Evolutionary conservation across 2,329 filamentous ascomycete species (phyloP).

Genomic region (Colletotrichum sansevieriae): DNA sequence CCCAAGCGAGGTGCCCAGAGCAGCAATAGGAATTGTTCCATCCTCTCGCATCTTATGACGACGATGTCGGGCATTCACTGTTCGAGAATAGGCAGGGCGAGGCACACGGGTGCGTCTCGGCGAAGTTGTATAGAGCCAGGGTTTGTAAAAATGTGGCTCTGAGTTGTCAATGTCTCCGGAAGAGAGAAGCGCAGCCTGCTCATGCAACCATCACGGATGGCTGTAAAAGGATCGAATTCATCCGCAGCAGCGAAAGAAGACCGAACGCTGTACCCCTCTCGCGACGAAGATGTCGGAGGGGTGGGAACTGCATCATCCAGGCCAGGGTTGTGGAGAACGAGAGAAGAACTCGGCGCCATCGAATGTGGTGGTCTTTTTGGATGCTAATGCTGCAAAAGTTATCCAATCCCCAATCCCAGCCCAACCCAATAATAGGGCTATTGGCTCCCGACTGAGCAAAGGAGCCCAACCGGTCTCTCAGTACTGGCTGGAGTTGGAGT

Average conservation of each 20-base stretch:
- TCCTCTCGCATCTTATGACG: constrained; percentile 3
- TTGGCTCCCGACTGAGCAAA: constrained; percentile 36
- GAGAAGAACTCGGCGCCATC: constrained; percentile 24
- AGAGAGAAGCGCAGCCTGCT: constrained; percentile 33
- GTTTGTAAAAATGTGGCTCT: constrained; percentile 36
- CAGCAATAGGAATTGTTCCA: constrained; percentile 9
- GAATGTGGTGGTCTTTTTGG: constrained; percentile 13
- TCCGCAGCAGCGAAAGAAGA: constrained; percentile 22
- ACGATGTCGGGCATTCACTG: constrained; percentile 16
- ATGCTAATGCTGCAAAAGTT: constrained; percentile 11
- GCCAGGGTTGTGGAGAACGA: constrained; percentile 18
- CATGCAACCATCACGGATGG: constrained; percentile 43
- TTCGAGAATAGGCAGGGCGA: constrained; percentile 27
- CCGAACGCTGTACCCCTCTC: constrained; percentile 29
- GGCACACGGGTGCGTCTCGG: constrained; percentile 33
- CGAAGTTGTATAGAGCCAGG: constrained; percentile 29
- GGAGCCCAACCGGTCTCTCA: constrained; percentile 31
- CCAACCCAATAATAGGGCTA: constrained; percentile 39
- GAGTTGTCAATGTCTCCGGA: constrained; percentile 36
- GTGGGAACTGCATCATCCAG: constrained; percentile 31
- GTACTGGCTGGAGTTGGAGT: constrained; percentile 16
- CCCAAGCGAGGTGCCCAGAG: background rate
- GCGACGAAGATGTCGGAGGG: constrained; percentile 15
- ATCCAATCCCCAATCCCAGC: constrained; percentile 42
- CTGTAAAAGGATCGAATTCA: constrained; percentile 23